phyloP scores from a whole-genome alignment of 164 flowering plant genomes.

The Tetracentron sinense region DNA sequence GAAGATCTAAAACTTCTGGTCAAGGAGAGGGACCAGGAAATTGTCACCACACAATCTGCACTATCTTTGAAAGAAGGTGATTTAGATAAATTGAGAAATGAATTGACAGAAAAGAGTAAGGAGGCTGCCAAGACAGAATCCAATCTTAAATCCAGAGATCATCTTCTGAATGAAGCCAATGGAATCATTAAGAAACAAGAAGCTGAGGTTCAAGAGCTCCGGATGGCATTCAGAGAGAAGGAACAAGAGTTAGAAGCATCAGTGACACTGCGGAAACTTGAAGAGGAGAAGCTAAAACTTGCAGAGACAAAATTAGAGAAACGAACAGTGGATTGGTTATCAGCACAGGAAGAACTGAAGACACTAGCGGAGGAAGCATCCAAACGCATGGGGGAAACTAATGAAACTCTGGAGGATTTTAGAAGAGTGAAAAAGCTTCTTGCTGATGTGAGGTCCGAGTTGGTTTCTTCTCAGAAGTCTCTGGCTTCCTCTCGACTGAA shows the following conservation, averaged over 20 bases:
- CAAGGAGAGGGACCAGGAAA: constrained; percentile 46
- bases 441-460: constrained; percentile 63
- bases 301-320: constrained; percentile 65
- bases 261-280: constrained; percentile 30
- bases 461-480: constrained; percentile 66
- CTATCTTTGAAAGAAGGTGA: constrained; percentile 55
- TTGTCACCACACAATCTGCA: constrained; percentile 32
- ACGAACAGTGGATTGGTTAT: constrained; percentile 60
- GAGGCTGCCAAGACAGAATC: constrained; percentile 37
- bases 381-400: constrained; percentile 33
- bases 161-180: constrained; percentile 53
- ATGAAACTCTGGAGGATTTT: constrained; percentile 49
- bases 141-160: constrained; percentile 46
- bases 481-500: constrained; percentile 50
- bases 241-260: constrained; percentile 52
- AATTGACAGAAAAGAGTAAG: constrained; percentile 43
- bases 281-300: constrained; percentile 53
- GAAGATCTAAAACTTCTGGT: constrained; percentile 60
- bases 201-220: constrained; percentile 51
- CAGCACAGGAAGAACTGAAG: constrained; percentile 56
- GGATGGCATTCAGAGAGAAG: constrained; percentile 37
- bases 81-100: constrained; percentile 47
- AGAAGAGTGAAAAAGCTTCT: constrained; percentile 66
- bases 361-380: constrained; percentile 44
- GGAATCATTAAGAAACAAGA: constrained; percentile 59